A percentile compares a stretch with the other conserved stretches of the same genome.
These are phyloP conservation scores for Exophiala sp. DNA, from an alignment of 2,329 filamentous ascomycete genomes.

Conservation along the genomic window DNA sequence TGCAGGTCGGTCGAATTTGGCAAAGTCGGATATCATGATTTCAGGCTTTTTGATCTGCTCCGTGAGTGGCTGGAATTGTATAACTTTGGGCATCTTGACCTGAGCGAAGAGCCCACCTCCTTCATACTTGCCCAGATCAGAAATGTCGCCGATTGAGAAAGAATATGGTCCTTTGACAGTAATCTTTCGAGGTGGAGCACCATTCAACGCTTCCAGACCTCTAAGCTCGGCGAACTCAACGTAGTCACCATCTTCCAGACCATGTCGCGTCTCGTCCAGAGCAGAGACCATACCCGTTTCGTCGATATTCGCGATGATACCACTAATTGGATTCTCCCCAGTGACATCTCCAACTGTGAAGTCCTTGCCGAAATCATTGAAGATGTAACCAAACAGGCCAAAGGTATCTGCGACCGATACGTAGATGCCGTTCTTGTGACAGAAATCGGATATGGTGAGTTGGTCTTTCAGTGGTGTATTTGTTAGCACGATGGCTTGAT, in stretches of 20 bases:
- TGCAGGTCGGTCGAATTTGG: constrained; percentile 92
- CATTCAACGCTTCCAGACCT: constrained; percentile 87
- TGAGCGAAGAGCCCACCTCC: constrained; percentile 87
- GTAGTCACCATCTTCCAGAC: constrained; percentile 92
- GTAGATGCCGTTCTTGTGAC: constrained; percentile 89
- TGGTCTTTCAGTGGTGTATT: constrained; percentile 77
- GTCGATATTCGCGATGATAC: constrained; percentile 86
- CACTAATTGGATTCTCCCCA: constrained; percentile 80
- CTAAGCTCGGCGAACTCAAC: constrained; percentile 92
- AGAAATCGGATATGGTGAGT: constrained; percentile 82
- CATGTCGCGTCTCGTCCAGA: constrained; percentile 90
- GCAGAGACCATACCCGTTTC: constrained; percentile 89
- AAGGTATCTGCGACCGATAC: constrained; percentile 84
- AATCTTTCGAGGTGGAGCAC: constrained; percentile 79
- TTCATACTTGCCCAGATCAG: constrained; percentile 79
- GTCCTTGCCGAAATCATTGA: constrained; percentile 94
- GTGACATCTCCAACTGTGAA: constrained; percentile 88
- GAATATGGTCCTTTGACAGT: constrained; percentile 95
- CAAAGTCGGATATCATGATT: constrained; percentile 87
- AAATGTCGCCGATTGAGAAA: constrained; percentile 93
- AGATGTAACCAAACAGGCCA: constrained; percentile 90
- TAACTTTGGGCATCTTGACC: constrained; percentile 95
- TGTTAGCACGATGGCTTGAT: constrained; percentile 89
- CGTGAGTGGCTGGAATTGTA: constrained; percentile 82
- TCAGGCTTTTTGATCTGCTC: constrained; percentile 81